Base-by-base conservation (phyloP, 192 early-diverging fungal species). In the Mortierella alpina region DNA sequence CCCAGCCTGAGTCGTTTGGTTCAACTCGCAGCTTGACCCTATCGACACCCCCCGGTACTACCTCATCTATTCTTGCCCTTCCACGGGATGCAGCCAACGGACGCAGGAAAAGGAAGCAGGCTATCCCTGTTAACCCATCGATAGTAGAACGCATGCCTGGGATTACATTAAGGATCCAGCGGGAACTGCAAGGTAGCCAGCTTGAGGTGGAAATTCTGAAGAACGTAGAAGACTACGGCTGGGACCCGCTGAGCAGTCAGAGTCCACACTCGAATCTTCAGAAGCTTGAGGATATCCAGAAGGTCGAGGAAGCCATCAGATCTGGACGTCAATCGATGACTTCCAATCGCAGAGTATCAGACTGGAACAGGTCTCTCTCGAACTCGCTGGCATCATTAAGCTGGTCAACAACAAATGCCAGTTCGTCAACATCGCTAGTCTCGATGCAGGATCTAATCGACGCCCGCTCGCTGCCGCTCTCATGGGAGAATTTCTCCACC, bases 121-220 rank as follows among this genome's bases (percentile, higher is more conserved):
- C 77, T 8, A 80, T 80, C 12, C 77, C 77, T 42, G 59, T 80
- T 9, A 70, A 72, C 47, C 65, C 77, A 0, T 80, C 77, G 4
- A 53, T 80, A 9, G 70, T 80, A 10, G 70, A 67, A 2, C 77
- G 77, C 20, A 80, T 80, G 44, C 77, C 77, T n/a, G 77, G 77
- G 4, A 80, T 80, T 41, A 80, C 77, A 1, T 59, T 80, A 39
- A 53, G 70, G 48, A 68, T 80, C n/a, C 77, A 80, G 18, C 77
- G 69, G 11, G 77, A 80, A 45, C 50, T 51, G 8, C 52, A 67
- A n/a, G 70, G 70, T 8, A 67, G 69, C 40, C 70, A 72, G 40
- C 59, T 80, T 31, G 59, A 80, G 51, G 77, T 80, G 22, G 77
- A 80, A 55, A 80, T 80, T 45, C 77, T 80, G 10, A 80, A 80